Base-by-base conservation (phyloP, 75 land plant species). In the Selaginella tamariscina region DNA sequence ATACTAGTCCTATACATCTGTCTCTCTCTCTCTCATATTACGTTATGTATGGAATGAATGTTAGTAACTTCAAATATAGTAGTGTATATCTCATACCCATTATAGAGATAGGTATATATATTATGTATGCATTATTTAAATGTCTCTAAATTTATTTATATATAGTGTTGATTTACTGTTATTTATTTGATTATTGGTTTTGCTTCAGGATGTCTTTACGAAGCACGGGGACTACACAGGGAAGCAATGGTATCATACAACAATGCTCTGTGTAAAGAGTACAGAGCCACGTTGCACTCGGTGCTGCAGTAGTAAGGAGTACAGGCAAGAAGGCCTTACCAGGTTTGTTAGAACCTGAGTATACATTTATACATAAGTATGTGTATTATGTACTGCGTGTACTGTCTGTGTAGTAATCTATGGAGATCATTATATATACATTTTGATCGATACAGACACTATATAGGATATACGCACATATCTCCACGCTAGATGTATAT, bases 241-340 rank as follows among this genome's bases (percentile, higher is more conserved):
- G 82, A 84, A 57, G 87, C 90, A 24, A 55, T 87, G 22, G 29
- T n/a, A 64, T 66, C 82, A 21, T 87, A 70, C 54, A 28, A 28
- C 5, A 72, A 44, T 56, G 87, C 87, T 27, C 67, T 84, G 39
- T 79, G 73, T 21, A 32, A 80, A 13, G 85, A 87, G 87, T 82
- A 2, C 82, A 80, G 24, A 87, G 90, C 67, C 72, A 85, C 78
- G 66, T 87, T 20, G 84, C 87, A 49, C 56, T 65, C 13, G 90
- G 81, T 0, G 32, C 32, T 8, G 74, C 71, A 39, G 79, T 84
- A 22, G 72, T 73, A 55, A 66, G 65, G 13, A 66, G 74, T 2
- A 66, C 72, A 2, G 77, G 85, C 28, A 32, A 31, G 26, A 71
- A 66, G 31, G 68, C 82, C 55, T 66, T 66, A 15, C 63, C 83